Conservation (phyloP, 2,329 filamentous ascomycete species). For the Ophiostoma himal-ulmi region DNA sequence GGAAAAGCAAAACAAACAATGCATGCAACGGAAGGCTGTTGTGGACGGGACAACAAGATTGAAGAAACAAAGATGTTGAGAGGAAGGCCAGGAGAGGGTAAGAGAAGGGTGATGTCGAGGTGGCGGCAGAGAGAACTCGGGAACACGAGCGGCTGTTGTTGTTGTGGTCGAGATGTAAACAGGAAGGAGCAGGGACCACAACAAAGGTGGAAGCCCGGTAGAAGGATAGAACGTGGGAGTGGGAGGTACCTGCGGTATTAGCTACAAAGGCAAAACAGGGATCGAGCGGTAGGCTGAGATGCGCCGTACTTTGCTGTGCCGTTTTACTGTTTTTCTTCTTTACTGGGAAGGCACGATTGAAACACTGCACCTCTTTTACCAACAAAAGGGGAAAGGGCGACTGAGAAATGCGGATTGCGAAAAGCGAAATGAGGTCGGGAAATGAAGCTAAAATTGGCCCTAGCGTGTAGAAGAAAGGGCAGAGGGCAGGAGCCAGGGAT, state of each 20-base stretch:
- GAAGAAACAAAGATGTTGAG: constrained; percentile 13
- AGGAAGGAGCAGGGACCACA: constrained; percentile 20
- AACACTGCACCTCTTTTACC: background rate
- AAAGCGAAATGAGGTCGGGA: constrained; percentile 11
- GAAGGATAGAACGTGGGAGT: background rate
- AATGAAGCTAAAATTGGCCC: constrained; percentile 13
- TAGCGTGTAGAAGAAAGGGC: constrained; percentile 6
- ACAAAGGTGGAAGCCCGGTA: constrained; percentile 15
- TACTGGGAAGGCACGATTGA: background rate
- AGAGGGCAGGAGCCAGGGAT: background rate
- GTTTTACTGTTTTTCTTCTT: background rate
- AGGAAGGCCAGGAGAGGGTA: background rate
- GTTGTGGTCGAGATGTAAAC: constrained; percentile 19
- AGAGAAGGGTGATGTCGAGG: background rate
- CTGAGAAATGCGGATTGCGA: background rate
- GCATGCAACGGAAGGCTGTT: constrained; percentile 11
- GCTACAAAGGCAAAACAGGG: background rate
- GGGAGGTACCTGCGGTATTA: background rate
- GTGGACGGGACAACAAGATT: constrained; percentile 15
- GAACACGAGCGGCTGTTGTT: constrained; percentile 8
- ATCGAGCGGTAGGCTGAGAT: background rate
- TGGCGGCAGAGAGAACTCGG: background rate
- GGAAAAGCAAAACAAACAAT: constrained; percentile 16
- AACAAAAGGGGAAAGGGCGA: constrained; percentile 19
- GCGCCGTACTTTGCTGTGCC: background rate